Percentiles rank a stretch among this genome's conserved stretches.
Evolutionary conservation across 768 basidiomycete genomes (phyloP).

Genomic region (Tulasnella sp.): DNA sequence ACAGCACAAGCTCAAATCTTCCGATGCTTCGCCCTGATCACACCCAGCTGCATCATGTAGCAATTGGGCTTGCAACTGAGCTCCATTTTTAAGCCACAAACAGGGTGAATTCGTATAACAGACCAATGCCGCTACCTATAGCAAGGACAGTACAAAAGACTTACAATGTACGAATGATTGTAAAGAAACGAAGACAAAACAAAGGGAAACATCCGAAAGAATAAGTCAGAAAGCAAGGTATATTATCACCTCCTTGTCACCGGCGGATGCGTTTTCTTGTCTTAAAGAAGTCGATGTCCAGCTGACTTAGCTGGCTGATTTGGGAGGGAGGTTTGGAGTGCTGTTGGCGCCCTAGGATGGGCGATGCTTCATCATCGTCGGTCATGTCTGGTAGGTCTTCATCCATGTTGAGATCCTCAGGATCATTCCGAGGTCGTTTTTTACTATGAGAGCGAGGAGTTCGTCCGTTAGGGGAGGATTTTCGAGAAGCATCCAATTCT

Average conservation of each 20-base stretch:
- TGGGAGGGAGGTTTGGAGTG: constrained; percentile 12
- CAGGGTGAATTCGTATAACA: too few species aligned
- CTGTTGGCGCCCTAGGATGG: background rate
- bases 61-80: too few species aligned
- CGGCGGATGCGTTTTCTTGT: constrained; percentile 10
- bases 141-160: too few species aligned
- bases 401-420: constrained; percentile 20
- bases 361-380: constrained; percentile 20
- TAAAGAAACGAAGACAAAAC: too few species aligned
- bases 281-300: constrained; percentile 15
- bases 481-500: background rate
- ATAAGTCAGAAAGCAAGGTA: too few species aligned
- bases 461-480: background rate
- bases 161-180: too few species aligned
- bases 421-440: constrained; percentile 16
- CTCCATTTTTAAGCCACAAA: too few species aligned
- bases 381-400: constrained; percentile 21
- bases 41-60: too few species aligned
- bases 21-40: too few species aligned
- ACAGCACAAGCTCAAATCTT: too few species aligned
- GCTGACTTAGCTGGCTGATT: constrained; percentile 14
- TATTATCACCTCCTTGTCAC: background rate
- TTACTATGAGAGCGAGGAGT: constrained; percentile 1
- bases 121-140: too few species aligned
- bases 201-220: too few species aligned